Base-by-base conservation (phyloP, 768 basidiomycete species). In the Pulveroboletus sp. region DNA sequence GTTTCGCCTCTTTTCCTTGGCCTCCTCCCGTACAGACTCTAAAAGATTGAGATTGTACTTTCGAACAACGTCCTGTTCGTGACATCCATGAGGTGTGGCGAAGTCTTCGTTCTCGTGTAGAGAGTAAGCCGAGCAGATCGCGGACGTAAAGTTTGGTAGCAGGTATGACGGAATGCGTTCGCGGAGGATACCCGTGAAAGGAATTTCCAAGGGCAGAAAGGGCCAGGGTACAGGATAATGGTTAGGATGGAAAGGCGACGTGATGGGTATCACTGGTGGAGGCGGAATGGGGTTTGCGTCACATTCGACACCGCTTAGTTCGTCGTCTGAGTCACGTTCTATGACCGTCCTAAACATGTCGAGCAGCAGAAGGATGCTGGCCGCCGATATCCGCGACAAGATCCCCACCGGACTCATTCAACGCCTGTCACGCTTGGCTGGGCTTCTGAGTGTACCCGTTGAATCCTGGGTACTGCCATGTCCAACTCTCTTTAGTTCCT, bases 121-220 rank as follows among this genome's bases (percentile, higher is more conserved):
- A n/a, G 24, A 76, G 67, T 11, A 71, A 34, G 43, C 60, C 55
- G 54, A 64, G 74, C 0, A 75, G 75, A 48, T 76, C 76, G 46
- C 77, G 76, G 2, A 77, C 73, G 17, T 71, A 51, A 9, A 78
- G 61, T n/a, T 57, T 73, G 77, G 77, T n/a, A 75, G 64, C 5
- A 72, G 57, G 31, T 69, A 50, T 5, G 64, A 47, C 0, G 72
- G 67, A 27, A 75, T 56, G 5, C 62, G 63, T 5, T 71, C 59
- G 48, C 71, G 67, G 24, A 75, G 68, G 12, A 44, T 31, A 16
- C 56, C 5, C 31, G 68, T 57, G 9, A 50, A 26, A 20, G 53
- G 54, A 5, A 42, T 31, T 16, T 44, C 36, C 24, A 76, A 77
- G 0, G 76, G 76, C 2, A 61, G 56, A 6, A 71, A 46, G 4